Evolutionary conservation across 352 stramenopile genomes (phyloP).

Genomic region (Globisporangium alternatum): DNA sequence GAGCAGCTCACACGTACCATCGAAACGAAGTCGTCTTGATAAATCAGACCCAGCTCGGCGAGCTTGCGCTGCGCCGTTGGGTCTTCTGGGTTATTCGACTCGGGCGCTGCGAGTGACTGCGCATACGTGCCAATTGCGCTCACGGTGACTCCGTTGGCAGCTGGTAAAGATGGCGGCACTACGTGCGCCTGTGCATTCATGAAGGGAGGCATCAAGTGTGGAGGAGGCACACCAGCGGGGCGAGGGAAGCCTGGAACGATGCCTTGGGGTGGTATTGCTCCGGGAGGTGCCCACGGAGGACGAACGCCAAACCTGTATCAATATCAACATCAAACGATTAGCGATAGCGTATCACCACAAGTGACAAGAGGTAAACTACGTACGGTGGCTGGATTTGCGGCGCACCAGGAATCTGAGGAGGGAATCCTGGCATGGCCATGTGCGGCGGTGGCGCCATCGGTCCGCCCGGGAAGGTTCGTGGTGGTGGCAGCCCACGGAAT

Average conservation of each 20-base stretch:
- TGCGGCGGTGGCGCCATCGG: conserved; percentile 25
- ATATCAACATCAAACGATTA: neutral
- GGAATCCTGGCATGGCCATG: conserved; percentile 16
- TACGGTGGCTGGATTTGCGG: conserved; percentile 9
- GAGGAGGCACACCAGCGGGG: conserved; percentile 8
- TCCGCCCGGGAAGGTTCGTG: conserved; percentile 31
- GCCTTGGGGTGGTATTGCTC: neutral
- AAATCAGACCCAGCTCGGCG: conserved; percentile 43
- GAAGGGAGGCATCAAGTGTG: conserved; percentile 19
- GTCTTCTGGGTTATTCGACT: conserved; percentile 29
- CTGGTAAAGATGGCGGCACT: neutral
- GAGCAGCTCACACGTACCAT: conserved; percentile 35
- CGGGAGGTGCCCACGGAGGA: conserved; percentile 17
- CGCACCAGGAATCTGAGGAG: conserved; percentile 11
- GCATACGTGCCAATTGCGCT: conserved; percentile 6
- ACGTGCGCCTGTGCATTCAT: conserved; percentile 22
- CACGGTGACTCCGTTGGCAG: conserved; percentile 7
- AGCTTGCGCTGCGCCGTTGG: conserved; percentile 16
- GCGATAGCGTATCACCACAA: neutral
- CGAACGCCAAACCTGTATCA: conserved; percentile 15
- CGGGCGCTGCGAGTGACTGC: conserved; percentile 13
- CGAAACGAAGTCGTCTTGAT: conserved; percentile 48
- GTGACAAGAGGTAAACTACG: neutral
- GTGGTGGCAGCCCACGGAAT: conserved; percentile 27
- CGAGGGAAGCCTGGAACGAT: conserved; percentile 7